Conservation (phyloP, 805 yeast genomes). For the Candida multigemmis region DNA sequence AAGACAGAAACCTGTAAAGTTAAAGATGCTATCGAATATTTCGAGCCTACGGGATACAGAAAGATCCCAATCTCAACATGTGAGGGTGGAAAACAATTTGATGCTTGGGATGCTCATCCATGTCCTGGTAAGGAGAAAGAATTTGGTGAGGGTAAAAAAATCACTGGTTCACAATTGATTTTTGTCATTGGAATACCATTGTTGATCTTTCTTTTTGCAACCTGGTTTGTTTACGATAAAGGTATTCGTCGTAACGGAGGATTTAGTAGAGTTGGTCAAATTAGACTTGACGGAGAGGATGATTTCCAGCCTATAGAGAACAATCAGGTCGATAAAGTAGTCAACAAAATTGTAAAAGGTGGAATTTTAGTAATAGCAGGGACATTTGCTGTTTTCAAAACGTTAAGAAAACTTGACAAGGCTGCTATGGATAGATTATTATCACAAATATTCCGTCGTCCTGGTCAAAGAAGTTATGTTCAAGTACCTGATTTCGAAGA, state of each 20-base stretch:
- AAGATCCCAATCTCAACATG: slow-evolving; percentile 81
- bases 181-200: slow-evolving; percentile 51
- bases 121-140: slow-evolving; percentile 84
- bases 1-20: slow-evolving; percentile 47
- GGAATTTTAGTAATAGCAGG: slow-evolving; percentile 44
- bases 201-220: slow-evolving; percentile 40
- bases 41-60: slow-evolving; percentile 89
- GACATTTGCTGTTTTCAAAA: slow-evolving; percentile 21
- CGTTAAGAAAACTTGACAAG: slow-evolving; percentile 23
- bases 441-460: slow-evolving; percentile 21
- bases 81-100: slow-evolving; percentile 68
- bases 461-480: slow-evolving; percentile 32
- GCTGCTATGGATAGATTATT: slow-evolving; percentile 21
- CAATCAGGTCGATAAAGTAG: slow-evolving; percentile 48
- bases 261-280: slow-evolving; percentile 72
- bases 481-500: slow-evolving; percentile 29
- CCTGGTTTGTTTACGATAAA: slow-evolving; percentile 67
- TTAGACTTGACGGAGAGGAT: slow-evolving; percentile 67
- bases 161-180: slow-evolving; percentile 46
- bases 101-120: slow-evolving; percentile 52
- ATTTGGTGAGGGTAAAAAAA: slow-evolving; percentile 43
- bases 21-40: slow-evolving; percentile 55
- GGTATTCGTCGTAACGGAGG: slow-evolving; percentile 79
- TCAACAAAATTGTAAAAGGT: slow-evolving; percentile 49
- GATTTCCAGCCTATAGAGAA: slow-evolving; percentile 57